Conservation (phyloP, 1,284 basidiomycete species). For the Leccinum pachyderme region DNA sequence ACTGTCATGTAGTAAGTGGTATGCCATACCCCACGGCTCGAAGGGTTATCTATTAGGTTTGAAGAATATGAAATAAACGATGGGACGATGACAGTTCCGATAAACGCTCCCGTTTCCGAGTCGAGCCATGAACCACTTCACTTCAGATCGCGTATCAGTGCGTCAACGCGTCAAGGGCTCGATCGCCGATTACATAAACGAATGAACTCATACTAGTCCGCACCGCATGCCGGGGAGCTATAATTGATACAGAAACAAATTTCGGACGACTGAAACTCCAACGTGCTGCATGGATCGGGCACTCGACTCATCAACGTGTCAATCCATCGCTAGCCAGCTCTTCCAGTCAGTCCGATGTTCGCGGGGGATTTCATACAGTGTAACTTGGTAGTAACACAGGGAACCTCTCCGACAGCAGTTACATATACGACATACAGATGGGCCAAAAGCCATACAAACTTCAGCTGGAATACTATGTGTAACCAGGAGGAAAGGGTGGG, state of each 20-base stretch:
- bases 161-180: not conserved
- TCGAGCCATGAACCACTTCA: not conserved
- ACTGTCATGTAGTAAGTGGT: not conserved
- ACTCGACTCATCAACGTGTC: not conserved
- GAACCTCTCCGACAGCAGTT: not conserved
- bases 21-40: not conserved
- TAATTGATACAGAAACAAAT: not conserved
- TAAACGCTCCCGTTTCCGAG: not conserved
- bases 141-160: not conserved
- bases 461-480: not conserved
- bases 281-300: not conserved
- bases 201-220: not conserved
- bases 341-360: not conserved
- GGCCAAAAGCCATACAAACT: not conserved
- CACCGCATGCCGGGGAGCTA: not conserved
- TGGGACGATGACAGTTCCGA: not conserved
- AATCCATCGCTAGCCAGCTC: not conserved
- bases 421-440: not conserved
- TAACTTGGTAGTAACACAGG: not conserved
- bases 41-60: not conserved
- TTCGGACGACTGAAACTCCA: not conserved
- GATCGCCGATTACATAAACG: not conserved
- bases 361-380: not conserved
- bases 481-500: not conserved
- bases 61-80: not conserved